Percentiles rank a stretch among this genome's conserved stretches.
phyloP scores from a whole-genome alignment of 2,329 filamentous ascomycete species.

The Ophidiomyces ophidiicola region DNA sequence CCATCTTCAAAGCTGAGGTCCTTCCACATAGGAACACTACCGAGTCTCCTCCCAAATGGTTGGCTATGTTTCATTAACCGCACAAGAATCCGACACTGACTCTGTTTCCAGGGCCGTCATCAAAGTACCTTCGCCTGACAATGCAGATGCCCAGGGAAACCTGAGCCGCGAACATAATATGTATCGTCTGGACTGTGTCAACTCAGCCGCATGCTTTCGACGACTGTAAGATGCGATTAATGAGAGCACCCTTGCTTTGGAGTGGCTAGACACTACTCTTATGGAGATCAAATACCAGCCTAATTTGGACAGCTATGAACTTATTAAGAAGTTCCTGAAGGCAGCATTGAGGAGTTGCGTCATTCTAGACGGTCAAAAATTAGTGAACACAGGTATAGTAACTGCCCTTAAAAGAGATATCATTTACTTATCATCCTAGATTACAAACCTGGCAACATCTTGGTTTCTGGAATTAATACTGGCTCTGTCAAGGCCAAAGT shows the following conservation, averaged over 20 bases:
- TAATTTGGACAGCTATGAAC: conserved; percentile 9
- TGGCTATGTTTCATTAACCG: conserved; percentile 7
- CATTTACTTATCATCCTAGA: conserved; percentile 11
- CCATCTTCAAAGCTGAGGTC: conserved; percentile 11
- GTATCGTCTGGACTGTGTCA: conserved; percentile 8
- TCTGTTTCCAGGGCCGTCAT: conserved; percentile 10
- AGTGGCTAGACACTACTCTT: conserved; percentile 13
- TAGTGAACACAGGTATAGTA: conserved; percentile 14
- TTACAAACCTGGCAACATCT: conserved; percentile 11
- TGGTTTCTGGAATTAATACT: conserved; percentile 11
- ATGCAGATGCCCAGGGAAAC: conserved; percentile 9
- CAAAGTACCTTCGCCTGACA: conserved; percentile 9
- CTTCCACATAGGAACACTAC: conserved; percentile 3
- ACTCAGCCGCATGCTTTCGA: conserved; percentile 10
- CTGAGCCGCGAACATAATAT: conserved; percentile 9
- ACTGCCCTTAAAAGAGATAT: conserved; percentile 8
- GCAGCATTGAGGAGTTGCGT: conserved; percentile 10
- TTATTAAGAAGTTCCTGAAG: conserved; percentile 5
- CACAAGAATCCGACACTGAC: conserved; percentile 5
- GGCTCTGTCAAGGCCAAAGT: conserved; percentile 10
- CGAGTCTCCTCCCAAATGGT: conserved; percentile 9
- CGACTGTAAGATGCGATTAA: conserved; percentile 11
- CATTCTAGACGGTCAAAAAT: conserved; percentile 4
- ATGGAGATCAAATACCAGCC: conserved; percentile 12
- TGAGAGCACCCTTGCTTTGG: conserved; percentile 8